A percentile compares a stretch with the other conserved stretches of the same genome.
Evolutionary conservation across 2,329 filamentous ascomycete species (phyloP).

Genomic region (Beauveria pseudobassiana): DNA sequence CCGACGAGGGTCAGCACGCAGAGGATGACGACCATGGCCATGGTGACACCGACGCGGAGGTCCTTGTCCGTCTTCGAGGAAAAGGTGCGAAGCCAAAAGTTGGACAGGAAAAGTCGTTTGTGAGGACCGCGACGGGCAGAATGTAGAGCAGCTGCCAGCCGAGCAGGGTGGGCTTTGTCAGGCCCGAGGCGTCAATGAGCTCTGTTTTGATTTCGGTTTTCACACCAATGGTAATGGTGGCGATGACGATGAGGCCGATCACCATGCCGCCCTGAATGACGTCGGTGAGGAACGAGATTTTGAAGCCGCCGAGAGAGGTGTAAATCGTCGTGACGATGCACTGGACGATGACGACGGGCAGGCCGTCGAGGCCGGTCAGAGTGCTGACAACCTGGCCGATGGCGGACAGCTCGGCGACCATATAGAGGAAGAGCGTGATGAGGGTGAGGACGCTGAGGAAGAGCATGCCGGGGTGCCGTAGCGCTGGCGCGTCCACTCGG

Average conservation of each 20-base stretch:
- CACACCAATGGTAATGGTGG: conserved; percentile 68
- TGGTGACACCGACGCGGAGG: conserved; percentile 64
- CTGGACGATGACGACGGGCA: conserved; percentile 71
- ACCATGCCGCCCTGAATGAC: conserved; percentile 77
- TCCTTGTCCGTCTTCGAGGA: conserved; percentile 73
- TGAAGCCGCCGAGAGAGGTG: conserved; percentile 76
- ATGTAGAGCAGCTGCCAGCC: conserved; percentile 87
- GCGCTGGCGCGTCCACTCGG: conserved; percentile 74
- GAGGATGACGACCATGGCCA: conserved; percentile 58
- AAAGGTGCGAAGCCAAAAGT: conserved; percentile 79
- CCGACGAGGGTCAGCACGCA: conserved; percentile 68
- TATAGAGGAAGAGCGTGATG: conserved; percentile 78
- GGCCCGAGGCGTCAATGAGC: conserved; percentile 60
- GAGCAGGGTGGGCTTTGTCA: conserved; percentile 61
- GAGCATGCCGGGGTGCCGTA: conserved; percentile 63
- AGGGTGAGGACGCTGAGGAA: conserved; percentile 73
- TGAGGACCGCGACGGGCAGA: conserved; percentile 69
- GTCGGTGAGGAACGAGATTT: conserved; percentile 77
- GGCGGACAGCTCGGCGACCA: conserved; percentile 77
- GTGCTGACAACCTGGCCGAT: conserved; percentile 70
- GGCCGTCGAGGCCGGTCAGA: conserved; percentile 65
- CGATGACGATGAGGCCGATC: conserved; percentile 64
- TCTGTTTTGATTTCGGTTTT: conserved; percentile 64
- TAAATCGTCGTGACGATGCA: conserved; percentile 75
- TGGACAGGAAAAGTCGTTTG: conserved; percentile 83